These are phyloP conservation scores for Cutaneotrichosporon dermatis DNA, from an alignment of 1,284 basidiomycete species.

Conservation along the genomic window DNA sequence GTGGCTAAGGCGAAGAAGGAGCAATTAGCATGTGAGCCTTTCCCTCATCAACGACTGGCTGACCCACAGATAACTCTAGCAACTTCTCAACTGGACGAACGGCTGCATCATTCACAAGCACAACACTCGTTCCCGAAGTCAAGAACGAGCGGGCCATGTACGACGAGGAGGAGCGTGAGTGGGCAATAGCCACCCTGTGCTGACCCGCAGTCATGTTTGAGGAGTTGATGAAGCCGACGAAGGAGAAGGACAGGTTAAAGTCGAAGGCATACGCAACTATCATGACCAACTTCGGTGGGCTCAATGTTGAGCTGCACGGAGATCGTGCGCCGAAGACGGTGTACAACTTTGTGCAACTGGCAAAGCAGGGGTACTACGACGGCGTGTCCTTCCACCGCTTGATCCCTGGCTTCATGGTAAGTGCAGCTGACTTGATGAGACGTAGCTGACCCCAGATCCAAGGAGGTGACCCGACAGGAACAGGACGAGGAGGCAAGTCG, in stretches of 20 bases:
- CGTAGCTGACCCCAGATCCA: slow-evolving; percentile 60
- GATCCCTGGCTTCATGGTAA: slow-evolving; percentile 94
- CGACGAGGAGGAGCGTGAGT: slow-evolving; percentile 67
- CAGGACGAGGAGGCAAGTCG: slow-evolving; percentile 87
- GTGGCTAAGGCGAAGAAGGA: slow-evolving; percentile 41
- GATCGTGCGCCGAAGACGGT: slow-evolving; percentile 88
- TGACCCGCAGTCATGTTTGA: slow-evolving; percentile 70
- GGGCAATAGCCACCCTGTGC: not conserved
- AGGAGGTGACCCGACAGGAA: slow-evolving; percentile 95
- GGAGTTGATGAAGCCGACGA: slow-evolving; percentile 72
- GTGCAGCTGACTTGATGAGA: slow-evolving; percentile 18
- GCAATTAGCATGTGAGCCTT: slow-evolving; percentile 37
- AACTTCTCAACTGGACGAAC: slow-evolving; percentile 85
- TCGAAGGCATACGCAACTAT: slow-evolving; percentile 85
- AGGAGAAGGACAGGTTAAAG: slow-evolving; percentile 86
- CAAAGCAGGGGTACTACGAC: slow-evolving; percentile 83
- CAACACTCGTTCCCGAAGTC: slow-evolving; percentile 76
- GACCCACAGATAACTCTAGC: slow-evolving; percentile 71
- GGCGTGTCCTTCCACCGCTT: slow-evolving; percentile 79
- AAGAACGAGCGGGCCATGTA: slow-evolving; percentile 75
- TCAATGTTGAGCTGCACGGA: slow-evolving; percentile 82
- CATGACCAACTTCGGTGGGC: slow-evolving; percentile 78
- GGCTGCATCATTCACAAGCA: slow-evolving; percentile 90
- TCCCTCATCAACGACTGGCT: not conserved
- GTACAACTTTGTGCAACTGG: slow-evolving; percentile 94